Evolutionary conservation across 768 basidiomycete species (phyloP), one percentile per base, ranked within the genome.

Genomic region (Calocybe gangraenosa): DNA sequence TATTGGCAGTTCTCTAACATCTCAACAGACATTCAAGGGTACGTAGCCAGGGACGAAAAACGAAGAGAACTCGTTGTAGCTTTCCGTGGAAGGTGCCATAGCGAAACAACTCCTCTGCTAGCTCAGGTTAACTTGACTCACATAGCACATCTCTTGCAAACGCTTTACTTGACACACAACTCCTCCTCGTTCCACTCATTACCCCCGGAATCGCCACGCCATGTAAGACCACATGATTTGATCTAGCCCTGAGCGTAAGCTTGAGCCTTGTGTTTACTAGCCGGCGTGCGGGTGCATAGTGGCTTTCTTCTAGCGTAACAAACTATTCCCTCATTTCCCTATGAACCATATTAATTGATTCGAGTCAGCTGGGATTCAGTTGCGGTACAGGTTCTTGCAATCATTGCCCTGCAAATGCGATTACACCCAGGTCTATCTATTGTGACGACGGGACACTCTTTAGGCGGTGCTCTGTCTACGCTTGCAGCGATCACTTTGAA

Each of bases 381-480:
- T 40, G 68, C 67, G 13, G 11, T 65, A 1, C 62, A 71, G 53
- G 64, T 78, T 22, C 56, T 69, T 6, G 46, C 60, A 9, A 58
- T 70, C 18, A 47, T 79, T 3, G 52, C 59, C 4, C 47, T 55
- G 7, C 68, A 76, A 48, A 54, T 75, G 1, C 49, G 54, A 9
- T 46, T 47, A 2, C 61, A 76, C 45, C 60, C 65, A 2, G 65
- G 57, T 1, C 70, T 69, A 49, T 54, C 65, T 0, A 58, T 80
- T 21, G 68, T 74, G 7, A 71, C 71, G 0, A 65, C 66, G 4
- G 79, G 79, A 0, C 79, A 81, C 53, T 80, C 78, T 1, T 58
- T 79, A 8, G 79, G 79, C 8, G 79, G 77, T 6, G 63, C 77
- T 0, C 56, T 81, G 4, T 69, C 79, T 1, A 64, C 73, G 2